Evolutionary conservation across 1,284 basidiomycete genomes (phyloP).

Genomic region (Ganoderma boninense): DNA sequence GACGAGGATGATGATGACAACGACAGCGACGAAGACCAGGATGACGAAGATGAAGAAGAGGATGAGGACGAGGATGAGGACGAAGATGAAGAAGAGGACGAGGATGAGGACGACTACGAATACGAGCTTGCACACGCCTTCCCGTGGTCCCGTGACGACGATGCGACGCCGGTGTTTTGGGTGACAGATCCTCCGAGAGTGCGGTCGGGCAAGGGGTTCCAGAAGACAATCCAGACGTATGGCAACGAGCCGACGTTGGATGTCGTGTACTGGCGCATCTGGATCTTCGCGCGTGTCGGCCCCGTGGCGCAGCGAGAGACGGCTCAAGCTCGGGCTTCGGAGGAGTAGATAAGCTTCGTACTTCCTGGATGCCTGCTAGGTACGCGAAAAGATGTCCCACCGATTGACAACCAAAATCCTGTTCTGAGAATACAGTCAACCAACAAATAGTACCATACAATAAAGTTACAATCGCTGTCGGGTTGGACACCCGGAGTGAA

Average conservation of each 20-base stretch:
- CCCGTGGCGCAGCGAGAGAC: background rate
- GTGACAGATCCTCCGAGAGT: constrained; percentile 17
- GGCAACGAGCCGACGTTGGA: constrained; percentile 30
- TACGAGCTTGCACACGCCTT: background rate
- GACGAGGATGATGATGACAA: background rate
- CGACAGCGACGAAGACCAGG: background rate
- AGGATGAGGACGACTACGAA: background rate
- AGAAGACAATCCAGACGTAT: constrained; percentile 27
- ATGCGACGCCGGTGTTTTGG: constrained; percentile 25
- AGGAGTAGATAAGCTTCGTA: no score
- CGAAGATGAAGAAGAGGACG: background rate
- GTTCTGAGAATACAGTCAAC: background rate
- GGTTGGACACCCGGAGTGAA: background rate
- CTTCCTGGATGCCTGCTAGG: background rate
- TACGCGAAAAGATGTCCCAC: background rate
- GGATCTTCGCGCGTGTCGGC: constrained; percentile 30
- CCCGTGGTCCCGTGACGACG: background rate
- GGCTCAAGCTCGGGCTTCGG: background rate
- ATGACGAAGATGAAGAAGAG: background rate
- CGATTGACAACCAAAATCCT: background rate
- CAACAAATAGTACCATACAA: background rate
- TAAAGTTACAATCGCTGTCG: background rate
- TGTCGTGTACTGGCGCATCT: constrained; percentile 29
- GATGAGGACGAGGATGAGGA: background rate
- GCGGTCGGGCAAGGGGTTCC: constrained; percentile 10